Evolutionary conservation across 1,139 yeast species (phyloP), one percentile per base, ranked within the genome.

Genomic region (Pichia sp.): DNA sequence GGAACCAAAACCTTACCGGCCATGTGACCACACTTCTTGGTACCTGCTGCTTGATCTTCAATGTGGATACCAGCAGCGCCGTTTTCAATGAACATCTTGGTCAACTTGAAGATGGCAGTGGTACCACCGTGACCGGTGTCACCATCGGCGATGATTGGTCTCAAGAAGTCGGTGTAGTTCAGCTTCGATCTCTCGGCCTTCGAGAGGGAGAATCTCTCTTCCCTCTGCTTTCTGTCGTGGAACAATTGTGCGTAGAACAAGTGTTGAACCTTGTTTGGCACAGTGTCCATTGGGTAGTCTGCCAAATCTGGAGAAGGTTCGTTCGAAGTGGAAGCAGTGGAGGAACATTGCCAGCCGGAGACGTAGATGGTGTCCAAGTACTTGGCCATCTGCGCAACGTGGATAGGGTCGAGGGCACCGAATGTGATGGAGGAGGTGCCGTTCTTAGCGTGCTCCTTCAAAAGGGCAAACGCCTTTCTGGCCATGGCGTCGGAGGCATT

Each of bases 91-190:
- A 92, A 93, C 84, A 93, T 78, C 78, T 93, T 93, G 70, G 97
- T 91, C 73, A 92, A 83, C 76, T 92, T 92, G 77, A 90, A 87
- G 64, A 91, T 90, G 59, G 98, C 98, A 59, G 97, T 91, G 66
- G 92, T 79, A 71, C 98, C 98, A 74, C 99, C 99, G 73, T 93
- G 98, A 64, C 99, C 99, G 60, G 98, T 93, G 74, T 92, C 99
- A 63, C 95, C 99, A 71, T 92, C 99, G 55, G 98, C 98, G 67
- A 92, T 81, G 67, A 92, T 89, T 55, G 99, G 99, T 68, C 97
- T 83, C 72, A 92, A 75, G 74, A 88, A 92, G 76, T 92, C 98
- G 57, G 77, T 85, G 69, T 80, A 79, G 42, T 81, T 81, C 55
- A 76, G 68, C 67, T 83, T 79, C 34, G 85, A 83, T 65, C 96